These are phyloP conservation scores for Curvularia spicifera DNA, from an alignment of 2,329 filamentous ascomycete species.

Conservation along the genomic window DNA sequence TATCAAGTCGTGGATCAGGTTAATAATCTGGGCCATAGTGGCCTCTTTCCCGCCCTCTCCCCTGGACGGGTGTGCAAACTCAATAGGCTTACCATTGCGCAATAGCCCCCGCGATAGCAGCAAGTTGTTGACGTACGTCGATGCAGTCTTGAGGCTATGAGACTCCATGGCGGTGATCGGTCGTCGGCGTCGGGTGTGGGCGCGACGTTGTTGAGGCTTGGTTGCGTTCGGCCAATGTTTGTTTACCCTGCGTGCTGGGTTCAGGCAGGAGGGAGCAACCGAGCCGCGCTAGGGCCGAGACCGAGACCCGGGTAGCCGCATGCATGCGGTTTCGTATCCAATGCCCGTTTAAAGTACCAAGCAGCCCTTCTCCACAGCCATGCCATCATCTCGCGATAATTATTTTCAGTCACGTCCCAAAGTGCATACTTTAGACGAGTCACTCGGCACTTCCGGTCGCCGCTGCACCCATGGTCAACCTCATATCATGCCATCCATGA, in stretches of 20 bases:
- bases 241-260: constrained; percentile 16
- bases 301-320: neutral
- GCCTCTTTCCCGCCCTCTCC: constrained; percentile 67
- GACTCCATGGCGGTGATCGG: constrained; percentile 52
- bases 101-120: constrained; percentile 68
- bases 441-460: neutral
- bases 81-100: constrained; percentile 72
- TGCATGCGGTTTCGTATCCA: neutral
- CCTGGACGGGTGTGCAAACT: constrained; percentile 77
- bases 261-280: constrained; percentile 18
- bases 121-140: constrained; percentile 69
- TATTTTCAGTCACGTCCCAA: constrained; percentile 2
- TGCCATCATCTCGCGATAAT: neutral
- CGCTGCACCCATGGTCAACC: neutral
- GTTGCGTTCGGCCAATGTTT: constrained; percentile 20
- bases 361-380: constrained; percentile 4
- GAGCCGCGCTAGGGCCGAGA: constrained; percentile 8
- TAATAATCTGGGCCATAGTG: constrained; percentile 86
- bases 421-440: neutral
- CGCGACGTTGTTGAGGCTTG: constrained; percentile 7
- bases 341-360: neutral
- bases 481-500: neutral
- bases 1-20: constrained; percentile 92
- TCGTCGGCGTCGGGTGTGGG: constrained; percentile 15
- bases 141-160: constrained; percentile 65